Base-by-base conservation (phyloP, 345 rosid genomes). In the Murraya paniculata region DNA sequence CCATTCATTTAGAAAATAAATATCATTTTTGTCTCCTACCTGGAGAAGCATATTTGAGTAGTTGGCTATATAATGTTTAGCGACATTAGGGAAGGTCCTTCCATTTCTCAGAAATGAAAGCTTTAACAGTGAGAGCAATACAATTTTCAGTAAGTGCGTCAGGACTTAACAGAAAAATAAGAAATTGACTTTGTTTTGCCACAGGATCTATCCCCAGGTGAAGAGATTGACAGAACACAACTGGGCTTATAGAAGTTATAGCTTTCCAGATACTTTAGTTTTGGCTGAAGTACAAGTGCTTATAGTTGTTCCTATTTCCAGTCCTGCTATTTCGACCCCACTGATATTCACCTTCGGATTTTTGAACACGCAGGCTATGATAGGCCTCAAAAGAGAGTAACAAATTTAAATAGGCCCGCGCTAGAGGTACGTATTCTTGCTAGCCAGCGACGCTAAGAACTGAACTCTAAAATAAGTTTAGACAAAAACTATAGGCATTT, bases 1-100 rank as follows among this genome's bases (percentile, higher is more conserved):
- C 81, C 66, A 24, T 30, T 50, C 9, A 59, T 50, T 75, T 82
- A 59, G 30, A 53, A 50, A 64, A 21, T 41, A 10, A 55, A 56
- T 33, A 64, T 39, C 39, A 38, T 19, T 16, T 71, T n/a, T 27
- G n/a, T 13, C 48, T 28, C 66, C 57, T 28, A 11, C 21, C 33
- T 77, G 25, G 30, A 35, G 25, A 30, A 25, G 53, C 38, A 16
- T 58, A 39, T 36, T 74, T 39, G 33, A 16, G n/a, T 3, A 14
- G 6, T 10, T n/a, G 7, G 64, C 39, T 0, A 50, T 28, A 62
- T 10, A 5, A 48, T 57, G 19, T 59, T 1, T 21, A 31, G 48
- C 19, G 28, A 9, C 24, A 50, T 19, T 50, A 58, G 36, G 74
- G 31, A 56, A 21, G 45, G 33, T 72, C 48, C 72, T 64, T 25